phyloP scores from a whole-genome alignment of 306 rosid species.

The Vicia sativa region DNA sequence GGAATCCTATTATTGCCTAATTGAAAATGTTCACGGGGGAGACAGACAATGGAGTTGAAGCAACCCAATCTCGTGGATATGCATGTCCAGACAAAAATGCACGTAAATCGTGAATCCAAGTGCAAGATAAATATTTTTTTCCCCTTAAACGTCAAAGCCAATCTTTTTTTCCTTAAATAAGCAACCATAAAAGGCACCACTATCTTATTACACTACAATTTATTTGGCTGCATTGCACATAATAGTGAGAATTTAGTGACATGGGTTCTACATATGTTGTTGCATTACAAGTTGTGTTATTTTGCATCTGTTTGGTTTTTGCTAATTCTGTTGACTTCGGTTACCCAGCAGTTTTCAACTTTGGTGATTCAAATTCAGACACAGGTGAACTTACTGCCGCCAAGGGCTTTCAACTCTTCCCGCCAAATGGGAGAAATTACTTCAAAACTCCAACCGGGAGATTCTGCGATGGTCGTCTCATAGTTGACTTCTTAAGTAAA shows the following conservation, averaged over 20 bases:
- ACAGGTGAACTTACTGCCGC: constrained; percentile 64
- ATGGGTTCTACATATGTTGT: constrained; percentile 49
- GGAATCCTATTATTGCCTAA: background rate
- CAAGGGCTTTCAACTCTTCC: constrained; percentile 45
- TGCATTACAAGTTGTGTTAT: constrained; percentile 37
- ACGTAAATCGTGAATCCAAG: background rate
- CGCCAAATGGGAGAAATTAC: constrained; percentile 64
- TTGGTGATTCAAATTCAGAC: constrained; percentile 89
- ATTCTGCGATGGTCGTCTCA: constrained; percentile 65
- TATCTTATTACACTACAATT: too few relatives aligned
- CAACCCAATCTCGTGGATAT: background rate
- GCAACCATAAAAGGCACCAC: background rate
- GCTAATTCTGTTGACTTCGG: constrained; percentile 46
- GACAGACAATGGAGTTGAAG: background rate
- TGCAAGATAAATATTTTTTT: background rate
- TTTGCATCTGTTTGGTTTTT: constrained; percentile 35
- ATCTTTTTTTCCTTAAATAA: background rate
- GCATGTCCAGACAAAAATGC: constrained; percentile 1
- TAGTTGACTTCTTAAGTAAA: constrained; percentile 68
- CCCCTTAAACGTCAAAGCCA: background rate
- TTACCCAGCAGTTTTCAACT: constrained; percentile 79
- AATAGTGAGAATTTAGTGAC: too few relatives aligned
- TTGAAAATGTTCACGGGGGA: constrained; percentile 20
- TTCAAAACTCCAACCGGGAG: constrained; percentile 64
- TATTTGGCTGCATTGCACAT: background rate